Percentiles rank a stretch among this genome's conserved stretches.
Evolutionary conservation across 306 rosid species (phyloP).

Genomic region (Cyamopsis tetragonoloba): DNA sequence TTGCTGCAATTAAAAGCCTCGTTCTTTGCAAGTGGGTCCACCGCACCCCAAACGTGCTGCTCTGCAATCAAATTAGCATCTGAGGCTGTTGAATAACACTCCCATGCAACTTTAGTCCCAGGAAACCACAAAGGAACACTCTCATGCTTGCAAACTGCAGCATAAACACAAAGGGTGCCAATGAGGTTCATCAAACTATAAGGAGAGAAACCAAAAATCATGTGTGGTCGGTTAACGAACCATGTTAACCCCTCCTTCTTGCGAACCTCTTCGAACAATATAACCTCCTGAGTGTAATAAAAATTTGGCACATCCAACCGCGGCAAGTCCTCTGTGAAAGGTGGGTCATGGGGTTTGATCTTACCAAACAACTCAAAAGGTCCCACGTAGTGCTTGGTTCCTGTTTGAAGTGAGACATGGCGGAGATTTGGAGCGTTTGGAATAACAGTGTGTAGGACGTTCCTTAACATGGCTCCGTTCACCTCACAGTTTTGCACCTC

Average conservation of each 20-base stretch:
- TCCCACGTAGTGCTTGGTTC: slow-evolving; percentile 54
- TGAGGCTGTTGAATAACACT: slow-evolving; percentile 35
- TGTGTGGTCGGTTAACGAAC: slow-evolving; percentile 51
- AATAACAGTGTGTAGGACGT: slow-evolving; percentile 41
- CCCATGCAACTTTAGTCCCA: slow-evolving; percentile 44
- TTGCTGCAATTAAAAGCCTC: slow-evolving; percentile 55
- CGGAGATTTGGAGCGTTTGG: slow-evolving; percentile 57
- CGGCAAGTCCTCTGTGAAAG: slow-evolving; percentile 65
- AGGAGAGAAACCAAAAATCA: slow-evolving; percentile 69
- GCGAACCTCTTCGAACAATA: slow-evolving; percentile 33
- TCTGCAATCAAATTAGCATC: slow-evolving; percentile 62
- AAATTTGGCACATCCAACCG: slow-evolving; percentile 42
- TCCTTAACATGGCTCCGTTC: slow-evolving; percentile 53
- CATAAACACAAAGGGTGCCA: slow-evolving; percentile 57
- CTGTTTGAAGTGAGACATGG: slow-evolving; percentile 70
- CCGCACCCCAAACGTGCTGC: slow-evolving; percentile 62
- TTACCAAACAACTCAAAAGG: slow-evolving; percentile 31
- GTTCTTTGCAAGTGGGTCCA: slow-evolving; percentile 41
- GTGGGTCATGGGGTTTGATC: slow-evolving; percentile 42
- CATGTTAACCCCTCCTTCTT: slow-evolving; percentile 49
- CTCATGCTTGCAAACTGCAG: slow-evolving; percentile 71
- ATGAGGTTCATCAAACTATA: slow-evolving; percentile 56
- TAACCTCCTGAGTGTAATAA: slow-evolving; percentile 57
- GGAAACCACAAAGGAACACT: slow-evolving; percentile 49
- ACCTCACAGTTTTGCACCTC: slow-evolving; percentile 51